Conservation (phyloP, 345 rosid species). For the Eucalyptus cloeziana region DNA sequence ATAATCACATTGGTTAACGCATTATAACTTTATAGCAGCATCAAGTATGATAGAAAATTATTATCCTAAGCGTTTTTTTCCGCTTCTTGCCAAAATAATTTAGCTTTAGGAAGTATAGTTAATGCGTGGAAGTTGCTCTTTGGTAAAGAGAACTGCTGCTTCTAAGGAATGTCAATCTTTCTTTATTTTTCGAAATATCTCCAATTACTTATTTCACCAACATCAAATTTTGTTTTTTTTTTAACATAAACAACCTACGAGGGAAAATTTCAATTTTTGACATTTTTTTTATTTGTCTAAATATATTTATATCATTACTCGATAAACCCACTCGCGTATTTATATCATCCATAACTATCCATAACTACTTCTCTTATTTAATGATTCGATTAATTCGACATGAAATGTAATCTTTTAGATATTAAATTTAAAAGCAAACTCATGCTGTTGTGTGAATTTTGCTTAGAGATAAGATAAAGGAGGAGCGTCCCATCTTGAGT, state of each 20-base stretch:
- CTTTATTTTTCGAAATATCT: not conserved
- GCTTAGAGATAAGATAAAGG: no score
- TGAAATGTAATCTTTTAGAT: accelerated
- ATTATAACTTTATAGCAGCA: not conserved
- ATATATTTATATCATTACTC: not conserved
- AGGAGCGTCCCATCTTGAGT: no score
- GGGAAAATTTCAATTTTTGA: not conserved
- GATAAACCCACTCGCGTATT: not conserved
- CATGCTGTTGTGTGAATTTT: not conserved
- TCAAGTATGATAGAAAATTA: not conserved
- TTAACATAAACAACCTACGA: not conserved
- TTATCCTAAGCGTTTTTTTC: not conserved
- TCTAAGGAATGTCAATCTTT: no score
- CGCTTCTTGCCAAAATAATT: not conserved
- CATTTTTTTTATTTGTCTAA: not conserved
- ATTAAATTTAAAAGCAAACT: not conserved
- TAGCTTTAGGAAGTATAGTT: not conserved
- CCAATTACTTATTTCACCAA: not conserved
- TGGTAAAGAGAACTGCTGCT: not conserved
- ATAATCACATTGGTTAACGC: not conserved
- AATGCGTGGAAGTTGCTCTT: not conserved
- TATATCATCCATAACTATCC: not conserved
- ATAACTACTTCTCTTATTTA: not conserved
- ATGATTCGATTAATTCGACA: not conserved
- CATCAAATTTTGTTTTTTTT: not conserved